These are phyloP conservation scores for Nakaseomyces delphensis DNA, from an alignment of 1,139 yeast genomes.

Conservation along the genomic window DNA sequence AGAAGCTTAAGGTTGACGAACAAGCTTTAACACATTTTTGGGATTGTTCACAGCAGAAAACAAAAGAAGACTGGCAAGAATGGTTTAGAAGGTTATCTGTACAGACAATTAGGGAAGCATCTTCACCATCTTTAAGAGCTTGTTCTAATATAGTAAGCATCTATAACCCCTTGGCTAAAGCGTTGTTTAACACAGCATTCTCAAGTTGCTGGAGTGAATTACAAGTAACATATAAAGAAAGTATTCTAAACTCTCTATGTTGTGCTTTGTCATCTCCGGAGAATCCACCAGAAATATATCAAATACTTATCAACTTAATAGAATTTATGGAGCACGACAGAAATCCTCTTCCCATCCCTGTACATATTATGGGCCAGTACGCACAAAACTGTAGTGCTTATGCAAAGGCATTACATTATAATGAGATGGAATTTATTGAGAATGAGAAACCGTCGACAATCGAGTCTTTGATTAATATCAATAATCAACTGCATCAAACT, in stretches of 20 bases:
- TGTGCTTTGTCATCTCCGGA: conserved; percentile 83
- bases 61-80: conserved; percentile 96
- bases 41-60: conserved; percentile 85
- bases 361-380: conserved; percentile 79
- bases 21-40: conserved; percentile 57
- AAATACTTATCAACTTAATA: conserved; percentile 76
- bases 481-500: conserved; percentile 88
- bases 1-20: conserved; percentile 54
- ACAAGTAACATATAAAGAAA: conserved; percentile 88
- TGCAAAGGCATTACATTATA: conserved; percentile 93
- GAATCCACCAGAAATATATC: conserved; percentile 93
- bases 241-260: conserved; percentile 75
- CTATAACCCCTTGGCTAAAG: conserved; percentile 82
- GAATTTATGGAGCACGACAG: conserved; percentile 98
- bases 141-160: conserved; percentile 87
- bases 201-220: conserved; percentile 94
- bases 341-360: conserved; percentile 83
- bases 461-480: conserved; percentile 84
- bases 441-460: conserved; percentile 90
- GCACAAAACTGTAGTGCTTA: conserved; percentile 96
- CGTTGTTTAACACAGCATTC: conserved; percentile 88
- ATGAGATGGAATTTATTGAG: conserved; percentile 87
- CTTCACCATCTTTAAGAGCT: conserved; percentile 90
- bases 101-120: conserved; percentile 82
- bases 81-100: conserved; percentile 87